Evolutionary conservation across 257 asterid genomes (phyloP), one percentile per base, ranked within the genome.

Genomic region (Lycium ferocissimum): DNA sequence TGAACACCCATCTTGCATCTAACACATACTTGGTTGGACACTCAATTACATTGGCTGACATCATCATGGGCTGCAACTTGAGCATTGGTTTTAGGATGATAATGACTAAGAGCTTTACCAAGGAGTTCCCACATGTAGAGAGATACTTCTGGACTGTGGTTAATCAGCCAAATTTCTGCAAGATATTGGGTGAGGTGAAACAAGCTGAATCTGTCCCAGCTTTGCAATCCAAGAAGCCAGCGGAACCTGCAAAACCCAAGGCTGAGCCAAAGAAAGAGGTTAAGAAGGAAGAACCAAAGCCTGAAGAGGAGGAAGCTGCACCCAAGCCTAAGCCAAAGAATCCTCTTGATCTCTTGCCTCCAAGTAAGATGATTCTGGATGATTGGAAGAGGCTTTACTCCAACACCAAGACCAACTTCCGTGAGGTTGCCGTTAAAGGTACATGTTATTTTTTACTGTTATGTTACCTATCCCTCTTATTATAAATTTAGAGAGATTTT

Each of bases 301-400:
- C 92, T 3, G 88, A 88, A 8, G 94, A 57, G 47, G 97, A 91
- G 71, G 97, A 90, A 63, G 97, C 91, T 85, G 98, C 98, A 66
- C 98, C 98, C 38, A 96, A 96, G 93, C 97, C 98, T 2, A 96
- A 96, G 90, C 86, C 98, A 53, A 95, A 95, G 93, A 96, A 96
- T 85, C 98, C 99, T 4, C 89, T 96, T 85, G 99, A 96, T 87
- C 97, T 96, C 65, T 86, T 96, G 91, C 99, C 99, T 56, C 98
- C 99, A n/a, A 96, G 99, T 56, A 85, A 65, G 86, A 94, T 96
- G 99, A 63, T 96, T 79, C 91, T 96, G 0, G 99, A 96, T 89
- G 99, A 96, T 0, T 96, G 99, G 99, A 96, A 96, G 89, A 95
- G 98, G 92, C 98, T 96, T 33, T 96, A 96, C 92, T 96, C 99